Evolutionary conservation across 441 rosid species (phyloP).

Genomic region (Rhodomyrtus psidioides): DNA sequence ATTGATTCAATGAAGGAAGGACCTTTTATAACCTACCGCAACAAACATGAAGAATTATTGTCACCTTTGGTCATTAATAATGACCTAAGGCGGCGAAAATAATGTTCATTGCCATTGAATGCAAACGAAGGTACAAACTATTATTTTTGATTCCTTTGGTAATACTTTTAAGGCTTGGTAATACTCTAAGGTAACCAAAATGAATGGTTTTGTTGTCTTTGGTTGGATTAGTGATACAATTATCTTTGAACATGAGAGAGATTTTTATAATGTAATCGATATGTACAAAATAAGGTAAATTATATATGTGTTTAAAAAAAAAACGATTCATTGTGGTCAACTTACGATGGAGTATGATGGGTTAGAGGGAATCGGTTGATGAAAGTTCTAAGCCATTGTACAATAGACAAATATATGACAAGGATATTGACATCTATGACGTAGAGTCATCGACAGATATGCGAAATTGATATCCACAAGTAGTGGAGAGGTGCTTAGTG

Average conservation of each 20-base stretch:
- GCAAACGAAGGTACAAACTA: not conserved
- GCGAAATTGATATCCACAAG: not conserved
- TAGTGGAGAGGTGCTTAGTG: not conserved
- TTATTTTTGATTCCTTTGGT: not conserved
- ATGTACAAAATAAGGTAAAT: not conserved
- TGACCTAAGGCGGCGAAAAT: not conserved
- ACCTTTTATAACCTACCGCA: not conserved
- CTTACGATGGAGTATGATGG: not conserved
- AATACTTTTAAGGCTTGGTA: not conserved
- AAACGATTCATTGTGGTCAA: not conserved
- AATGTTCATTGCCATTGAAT: not conserved
- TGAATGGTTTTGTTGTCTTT: not conserved
- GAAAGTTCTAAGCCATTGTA: not conserved
- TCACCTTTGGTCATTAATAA: not conserved
- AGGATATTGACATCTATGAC: not conserved
- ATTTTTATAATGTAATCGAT: not conserved
- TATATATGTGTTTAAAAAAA: not conserved
- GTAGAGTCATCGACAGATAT: not conserved
- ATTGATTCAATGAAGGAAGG: not conserved
- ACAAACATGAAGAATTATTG: not conserved
- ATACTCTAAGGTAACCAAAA: not conserved
- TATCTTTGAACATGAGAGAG: not conserved
- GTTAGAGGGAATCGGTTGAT: not conserved
- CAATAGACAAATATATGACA: not conserved
- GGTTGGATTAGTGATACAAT: not conserved